Base-by-base conservation (phyloP, 169 alveolate species). In the Eimeria brunetti region DNA sequence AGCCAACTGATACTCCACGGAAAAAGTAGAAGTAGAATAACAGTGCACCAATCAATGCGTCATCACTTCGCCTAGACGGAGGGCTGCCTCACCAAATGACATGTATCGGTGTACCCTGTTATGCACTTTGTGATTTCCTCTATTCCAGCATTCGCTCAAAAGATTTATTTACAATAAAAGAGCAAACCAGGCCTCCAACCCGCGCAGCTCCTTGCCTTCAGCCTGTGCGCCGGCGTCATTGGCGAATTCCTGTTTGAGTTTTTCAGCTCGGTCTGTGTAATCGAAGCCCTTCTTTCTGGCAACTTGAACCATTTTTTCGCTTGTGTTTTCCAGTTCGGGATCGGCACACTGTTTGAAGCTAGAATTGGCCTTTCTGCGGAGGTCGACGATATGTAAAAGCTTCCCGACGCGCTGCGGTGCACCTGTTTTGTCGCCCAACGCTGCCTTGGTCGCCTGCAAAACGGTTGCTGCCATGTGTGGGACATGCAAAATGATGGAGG, bases 151-250 rank as follows among this genome's bases (percentile, higher is more conserved):
- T 64, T 3, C 27, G n/a, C 8, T 30, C 80, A 30, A 78, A 44
- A 16, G 64, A 78, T 44, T 7, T 33, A 41, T 22, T 46, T 49
- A 78, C 20, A 78, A n/a, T 11, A 78, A n/a, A 41, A 78, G 88
- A 41, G 41, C 88, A 49, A 78, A n/a, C 62, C 64, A 78, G n/a
- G 80, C 12, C 3, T 78, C 62, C 20, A 78, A 46, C 64, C 80
- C 80, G 14, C 8, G 24, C 1, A 36, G n/a, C 0, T 36, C 30
- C 51, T 69, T 44, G 4, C 14, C 22, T 4, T 44, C 41, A 7
- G 36, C 38, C 44, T 30, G 41, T 78, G 38, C 64, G 7, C 14
- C 41, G 18, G 4, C 64, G 14, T 78, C 88, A 44, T 22, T 27
- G 38, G 64, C 64, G 5, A 44, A 78, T 46, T 78, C 88, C 8